These are phyloP conservation scores for Dioscorea dumetorum DNA, from an alignment of 106 monocot species.

Conservation along the genomic window DNA sequence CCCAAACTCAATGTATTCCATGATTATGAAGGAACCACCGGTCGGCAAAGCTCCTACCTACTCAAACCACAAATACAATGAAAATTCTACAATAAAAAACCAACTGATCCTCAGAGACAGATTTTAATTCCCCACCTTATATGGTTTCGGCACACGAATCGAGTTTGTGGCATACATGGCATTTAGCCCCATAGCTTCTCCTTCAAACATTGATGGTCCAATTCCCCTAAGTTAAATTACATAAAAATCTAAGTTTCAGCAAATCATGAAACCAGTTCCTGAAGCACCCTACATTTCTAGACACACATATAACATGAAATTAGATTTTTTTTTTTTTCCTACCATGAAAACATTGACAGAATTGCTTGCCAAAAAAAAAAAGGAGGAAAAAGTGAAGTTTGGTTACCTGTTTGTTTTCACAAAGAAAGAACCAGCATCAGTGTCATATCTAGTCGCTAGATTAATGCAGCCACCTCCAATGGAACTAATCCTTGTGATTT, in stretches of 20 bases:
- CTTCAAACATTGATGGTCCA: slow-evolving; percentile 94
- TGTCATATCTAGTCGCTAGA: slow-evolving; percentile 70
- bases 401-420: slow-evolving; percentile 82
- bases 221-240: slow-evolving; percentile 36
- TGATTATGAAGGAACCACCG: slow-evolving; percentile 89
- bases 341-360: neutral
- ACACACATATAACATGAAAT: neutral
- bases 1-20: slow-evolving; percentile 92
- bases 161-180: slow-evolving; percentile 85
- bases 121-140: slow-evolving; percentile 46
- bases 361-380: neutral
- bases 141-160: slow-evolving; percentile 84
- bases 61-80: neutral
- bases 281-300: neutral
- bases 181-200: slow-evolving; percentile 68
- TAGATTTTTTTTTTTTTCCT: too few relatives aligned
- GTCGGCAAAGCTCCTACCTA: slow-evolving; percentile 70
- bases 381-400: neutral
- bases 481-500: slow-evolving; percentile 57
- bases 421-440: slow-evolving; percentile 79
- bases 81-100: neutral
- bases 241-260: neutral
- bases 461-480: slow-evolving; percentile 95
- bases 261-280: neutral
- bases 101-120: neutral